phyloP scores from a whole-genome alignment of 345 rosid species.

The Sisymbrium altissimum region DNA sequence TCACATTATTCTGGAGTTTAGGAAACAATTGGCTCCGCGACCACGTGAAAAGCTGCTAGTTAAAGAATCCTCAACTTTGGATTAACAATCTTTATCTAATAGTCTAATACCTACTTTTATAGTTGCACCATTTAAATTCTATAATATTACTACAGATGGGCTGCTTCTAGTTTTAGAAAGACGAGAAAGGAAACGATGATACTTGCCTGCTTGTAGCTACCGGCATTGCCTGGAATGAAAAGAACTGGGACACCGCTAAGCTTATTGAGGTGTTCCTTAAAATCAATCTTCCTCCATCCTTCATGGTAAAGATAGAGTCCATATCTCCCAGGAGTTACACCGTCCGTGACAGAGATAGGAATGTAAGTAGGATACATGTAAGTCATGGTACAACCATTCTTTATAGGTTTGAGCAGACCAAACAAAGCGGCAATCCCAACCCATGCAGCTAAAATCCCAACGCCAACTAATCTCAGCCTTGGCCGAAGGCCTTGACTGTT shows the following conservation, averaged over 20 bases:
- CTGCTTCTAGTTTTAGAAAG: neutral
- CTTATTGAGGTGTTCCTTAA: constrained; percentile 66
- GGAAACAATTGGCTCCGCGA: constrained; percentile 7
- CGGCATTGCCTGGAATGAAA: constrained; percentile 94
- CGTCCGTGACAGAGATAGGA: constrained; percentile 54
- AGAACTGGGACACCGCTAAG: constrained; percentile 94
- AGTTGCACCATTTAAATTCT: neutral
- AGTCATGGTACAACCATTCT: constrained; percentile 89
- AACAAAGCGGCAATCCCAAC: constrained; percentile 56
- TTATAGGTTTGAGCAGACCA: constrained; percentile 66
- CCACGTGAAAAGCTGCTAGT: neutral
- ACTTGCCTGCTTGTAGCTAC: constrained; percentile 93
- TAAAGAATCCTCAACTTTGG: neutral
- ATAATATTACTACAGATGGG: neutral
- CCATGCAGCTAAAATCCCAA: constrained; percentile 48
- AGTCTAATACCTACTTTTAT: neutral
- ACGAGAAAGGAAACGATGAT: constrained; percentile 6
- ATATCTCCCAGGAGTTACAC: constrained; percentile 52
- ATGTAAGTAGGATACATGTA: constrained; percentile 97
- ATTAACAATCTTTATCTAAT: neutral
- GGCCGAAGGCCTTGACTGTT: constrained; percentile 48
- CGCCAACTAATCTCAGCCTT: constrained; percentile 44
- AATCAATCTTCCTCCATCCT: constrained; percentile 96
- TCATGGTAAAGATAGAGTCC: constrained; percentile 87
- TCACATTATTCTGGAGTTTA: neutral